Conservation (phyloP, 305 asterid genomes). For the Fraxinus latifolia region DNA sequence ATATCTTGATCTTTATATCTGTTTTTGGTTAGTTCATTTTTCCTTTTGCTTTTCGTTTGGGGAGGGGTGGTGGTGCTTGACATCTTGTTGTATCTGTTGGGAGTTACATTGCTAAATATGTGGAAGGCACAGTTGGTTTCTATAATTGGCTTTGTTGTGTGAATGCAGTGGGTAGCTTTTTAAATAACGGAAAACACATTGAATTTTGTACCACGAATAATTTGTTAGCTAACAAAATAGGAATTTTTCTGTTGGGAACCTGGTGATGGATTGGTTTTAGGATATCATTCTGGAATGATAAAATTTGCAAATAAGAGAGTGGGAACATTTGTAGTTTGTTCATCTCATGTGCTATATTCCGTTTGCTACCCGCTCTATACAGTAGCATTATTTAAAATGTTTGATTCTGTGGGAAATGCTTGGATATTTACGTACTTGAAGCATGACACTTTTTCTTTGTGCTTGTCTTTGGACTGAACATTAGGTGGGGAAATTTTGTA, state of each 20-base stretch:
- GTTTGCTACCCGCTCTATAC: background rate
- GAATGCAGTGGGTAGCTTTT: background rate
- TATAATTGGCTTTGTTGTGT: background rate
- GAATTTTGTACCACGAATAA: background rate
- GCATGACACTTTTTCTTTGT: background rate
- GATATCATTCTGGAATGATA: background rate
- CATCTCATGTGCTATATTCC: constrained; percentile 11
- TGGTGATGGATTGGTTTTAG: background rate
- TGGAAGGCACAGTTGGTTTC: background rate
- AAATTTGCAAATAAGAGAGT: background rate
- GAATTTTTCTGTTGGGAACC: background rate
- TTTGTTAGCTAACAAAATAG: background rate
- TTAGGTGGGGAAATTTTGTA: constrained; percentile 16
- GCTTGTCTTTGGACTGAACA: constrained; percentile 20
- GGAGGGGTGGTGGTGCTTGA: background rate
- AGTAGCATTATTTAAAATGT: background rate
- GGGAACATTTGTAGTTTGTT: constrained; percentile 2
- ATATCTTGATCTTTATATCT: background rate
- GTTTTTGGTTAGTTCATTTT: background rate
- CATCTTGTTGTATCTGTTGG: background rate
- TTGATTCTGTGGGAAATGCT: background rate
- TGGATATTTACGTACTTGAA: constrained; percentile 1
- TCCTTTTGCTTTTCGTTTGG: background rate
- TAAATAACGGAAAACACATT: background rate
- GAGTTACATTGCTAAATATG: background rate